phyloP scores from a whole-genome alignment of 2,329 filamentous ascomycete species.

The Orbilia blumenaviensis region DNA sequence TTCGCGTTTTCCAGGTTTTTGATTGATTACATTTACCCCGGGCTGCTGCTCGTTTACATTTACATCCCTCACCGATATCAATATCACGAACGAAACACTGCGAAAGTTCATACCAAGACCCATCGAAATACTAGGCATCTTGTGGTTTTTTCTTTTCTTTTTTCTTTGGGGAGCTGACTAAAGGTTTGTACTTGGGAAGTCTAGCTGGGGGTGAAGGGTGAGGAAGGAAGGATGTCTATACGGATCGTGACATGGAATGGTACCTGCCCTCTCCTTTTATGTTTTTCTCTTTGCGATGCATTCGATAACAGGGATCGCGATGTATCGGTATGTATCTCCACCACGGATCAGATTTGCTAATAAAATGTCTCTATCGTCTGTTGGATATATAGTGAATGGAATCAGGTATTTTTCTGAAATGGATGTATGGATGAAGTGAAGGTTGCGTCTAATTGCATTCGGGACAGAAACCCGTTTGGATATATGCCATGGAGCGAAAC shows the following conservation, averaged over 20 bases:
- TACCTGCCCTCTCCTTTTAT: slow-evolving; percentile 61
- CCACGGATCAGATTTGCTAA: background rate
- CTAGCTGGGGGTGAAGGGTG: background rate
- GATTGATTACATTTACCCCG: no score
- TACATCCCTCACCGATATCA: background rate
- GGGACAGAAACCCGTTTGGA: slow-evolving; percentile 78
- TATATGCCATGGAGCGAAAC: slow-evolving; percentile 83
- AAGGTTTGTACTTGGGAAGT: background rate
- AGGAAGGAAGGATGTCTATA: slow-evolving; percentile 69
- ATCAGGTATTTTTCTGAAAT: slow-evolving; percentile 69
- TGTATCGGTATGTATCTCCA: background rate
- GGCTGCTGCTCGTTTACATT: background rate
- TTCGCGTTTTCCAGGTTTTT: no score
- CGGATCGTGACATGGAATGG: slow-evolving; percentile 90
- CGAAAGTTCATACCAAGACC: background rate
- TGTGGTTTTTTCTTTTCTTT: no score
- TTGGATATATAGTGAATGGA: slow-evolving; percentile 72
- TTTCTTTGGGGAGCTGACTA: no score
- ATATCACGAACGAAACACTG: background rate
- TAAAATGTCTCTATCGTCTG: background rate
- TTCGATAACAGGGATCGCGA: background rate
- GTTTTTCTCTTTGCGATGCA: background rate
- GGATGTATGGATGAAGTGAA: background rate
- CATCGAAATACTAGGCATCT: background rate
- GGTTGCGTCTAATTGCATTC: background rate